These are phyloP conservation scores for Albatrellus ellisii DNA, from an alignment of 768 basidiomycete genomes.

Conservation along the genomic window DNA sequence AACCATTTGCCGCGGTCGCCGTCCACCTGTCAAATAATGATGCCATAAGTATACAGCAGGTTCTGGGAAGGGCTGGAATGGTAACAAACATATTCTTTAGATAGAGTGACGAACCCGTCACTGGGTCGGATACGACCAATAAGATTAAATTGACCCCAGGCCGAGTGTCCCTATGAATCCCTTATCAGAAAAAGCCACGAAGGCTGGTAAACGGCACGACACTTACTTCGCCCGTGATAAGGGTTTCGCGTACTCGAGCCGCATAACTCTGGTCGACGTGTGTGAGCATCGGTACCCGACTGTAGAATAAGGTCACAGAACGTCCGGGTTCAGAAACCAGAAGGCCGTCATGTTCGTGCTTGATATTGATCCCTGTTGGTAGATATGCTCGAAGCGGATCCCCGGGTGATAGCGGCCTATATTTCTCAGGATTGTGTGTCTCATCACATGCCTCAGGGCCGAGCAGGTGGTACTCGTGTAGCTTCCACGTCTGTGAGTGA, in stretches of 20 bases:
- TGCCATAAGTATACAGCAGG: constrained; percentile 12
- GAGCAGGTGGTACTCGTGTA: constrained; percentile 60
- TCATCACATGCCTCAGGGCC: constrained; percentile 20
- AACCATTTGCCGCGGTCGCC: constrained; percentile 74
- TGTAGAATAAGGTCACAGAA: constrained; percentile 16
- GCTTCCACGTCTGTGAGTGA: constrained; percentile 84
- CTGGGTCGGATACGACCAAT: constrained; percentile 68
- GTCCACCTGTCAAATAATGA: constrained; percentile 31
- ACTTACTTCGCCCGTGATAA: constrained; percentile 61
- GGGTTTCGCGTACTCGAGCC: constrained; percentile 37
- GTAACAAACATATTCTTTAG: constrained; percentile 67
- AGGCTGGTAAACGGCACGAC: neutral
- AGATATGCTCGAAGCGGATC: constrained; percentile 53
- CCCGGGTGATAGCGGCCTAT: constrained; percentile 34
- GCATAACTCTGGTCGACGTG: constrained; percentile 11
- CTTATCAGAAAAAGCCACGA: neutral
- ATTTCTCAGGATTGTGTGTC: constrained; percentile 3
- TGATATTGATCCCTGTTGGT: constrained; percentile 36
- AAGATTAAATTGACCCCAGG: constrained; percentile 81
- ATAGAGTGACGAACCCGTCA: constrained; percentile 70
- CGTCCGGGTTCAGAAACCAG: constrained; percentile 32
- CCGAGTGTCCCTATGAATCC: constrained; percentile 61
- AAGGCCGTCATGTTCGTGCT: constrained; percentile 35
- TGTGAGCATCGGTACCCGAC: constrained; percentile 13
- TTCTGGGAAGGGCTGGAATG: neutral